Base-by-base conservation (phyloP, 768 basidiomycete genomes). In the Leccinum sublutescens region DNA sequence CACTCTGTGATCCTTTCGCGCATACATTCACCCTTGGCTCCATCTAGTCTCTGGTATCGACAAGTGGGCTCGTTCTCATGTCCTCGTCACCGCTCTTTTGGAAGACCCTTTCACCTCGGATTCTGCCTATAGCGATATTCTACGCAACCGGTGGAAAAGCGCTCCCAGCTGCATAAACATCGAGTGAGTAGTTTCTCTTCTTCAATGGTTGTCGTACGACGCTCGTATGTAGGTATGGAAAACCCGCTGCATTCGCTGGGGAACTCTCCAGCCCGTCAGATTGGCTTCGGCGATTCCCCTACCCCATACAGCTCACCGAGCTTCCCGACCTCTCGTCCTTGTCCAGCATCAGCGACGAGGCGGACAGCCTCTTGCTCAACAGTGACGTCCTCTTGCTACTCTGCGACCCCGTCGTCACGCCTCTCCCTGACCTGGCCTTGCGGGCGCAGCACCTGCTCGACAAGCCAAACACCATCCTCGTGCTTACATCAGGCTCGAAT, bases 41-140 rank as follows among this genome's bases (percentile, higher is more conserved):
- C 47, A 34, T 40, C 55, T n/a, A 90, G 89, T 91, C 12, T 82
- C 79, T 66, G 81, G 83, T 12, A 64, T 81, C 53, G 84, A 86
- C 68, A 71, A 82, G 64, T 79, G 76, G 69, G 79, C 86, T 19
- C 78, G 77, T 38, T 77, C 84, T 7, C 74, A 75, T 38, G 83
- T 87, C 31, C 72, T 93, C 4, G 82, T 92, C 19, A 84, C 85
- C 5, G 88, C 89, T 7, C 77, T 93, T 36, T 75, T 93, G 15
- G 82, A 86, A 48, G 85, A 91, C 55, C 89, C 89, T 14, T 81
- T 93, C 62, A 76, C 78, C 2, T 82, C 83, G n/a, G 80, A 84
- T 61, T 59, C 75, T 25, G 65, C 70, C 4, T 77, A 80, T 58
- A 78, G 76, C 52, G 71, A 76, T 33, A 65, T 67, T 8, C 65